These are phyloP conservation scores for Eutrema yunnanense DNA, from an alignment of 345 rosid genomes.

Conservation along the genomic window DNA sequence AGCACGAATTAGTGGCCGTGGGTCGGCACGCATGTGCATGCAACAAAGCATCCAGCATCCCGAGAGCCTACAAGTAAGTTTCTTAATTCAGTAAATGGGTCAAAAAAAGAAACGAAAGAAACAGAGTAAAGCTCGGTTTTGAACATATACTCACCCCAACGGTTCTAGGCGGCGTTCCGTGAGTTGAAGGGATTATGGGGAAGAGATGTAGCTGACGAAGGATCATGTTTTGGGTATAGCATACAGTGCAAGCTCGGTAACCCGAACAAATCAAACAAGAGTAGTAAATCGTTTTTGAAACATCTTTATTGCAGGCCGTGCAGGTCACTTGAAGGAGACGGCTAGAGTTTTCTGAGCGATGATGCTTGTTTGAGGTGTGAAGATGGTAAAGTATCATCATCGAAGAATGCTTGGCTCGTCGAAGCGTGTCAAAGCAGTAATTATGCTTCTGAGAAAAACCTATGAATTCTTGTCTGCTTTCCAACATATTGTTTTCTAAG, in stretches of 20 bases:
- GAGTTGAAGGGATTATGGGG: background rate
- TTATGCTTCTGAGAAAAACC: conserved; percentile 45
- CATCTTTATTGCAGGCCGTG: conserved; percentile 36
- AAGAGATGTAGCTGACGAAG: conserved; percentile 20
- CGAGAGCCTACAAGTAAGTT: conserved; percentile 12
- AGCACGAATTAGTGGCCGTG: conserved; percentile 20
- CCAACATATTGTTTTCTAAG: conserved; percentile 39
- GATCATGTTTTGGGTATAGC: conserved; percentile 23
- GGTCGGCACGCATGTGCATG: conserved; percentile 35
- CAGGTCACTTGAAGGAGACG: conserved; percentile 21
- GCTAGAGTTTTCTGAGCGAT: background rate
- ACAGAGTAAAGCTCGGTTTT: background rate
- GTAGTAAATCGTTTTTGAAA: conserved; percentile 22
- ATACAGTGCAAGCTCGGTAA: conserved; percentile 35
- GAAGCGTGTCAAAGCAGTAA: conserved; percentile 57
- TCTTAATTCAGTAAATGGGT: background rate
- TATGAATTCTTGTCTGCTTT: conserved; percentile 50
- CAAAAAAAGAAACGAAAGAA: background rate
- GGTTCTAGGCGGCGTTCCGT: background rate
- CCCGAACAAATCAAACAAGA: conserved; percentile 32
- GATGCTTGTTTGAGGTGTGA: conserved; percentile 18
- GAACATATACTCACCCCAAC: conserved; percentile 2
- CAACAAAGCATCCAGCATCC: conserved; percentile 29
- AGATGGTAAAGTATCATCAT: conserved; percentile 73
- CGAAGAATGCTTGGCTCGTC: conserved; percentile 69